Base-by-base conservation (phyloP, 108 stramenopile genomes). In the Cyclotella kingstonii region DNA sequence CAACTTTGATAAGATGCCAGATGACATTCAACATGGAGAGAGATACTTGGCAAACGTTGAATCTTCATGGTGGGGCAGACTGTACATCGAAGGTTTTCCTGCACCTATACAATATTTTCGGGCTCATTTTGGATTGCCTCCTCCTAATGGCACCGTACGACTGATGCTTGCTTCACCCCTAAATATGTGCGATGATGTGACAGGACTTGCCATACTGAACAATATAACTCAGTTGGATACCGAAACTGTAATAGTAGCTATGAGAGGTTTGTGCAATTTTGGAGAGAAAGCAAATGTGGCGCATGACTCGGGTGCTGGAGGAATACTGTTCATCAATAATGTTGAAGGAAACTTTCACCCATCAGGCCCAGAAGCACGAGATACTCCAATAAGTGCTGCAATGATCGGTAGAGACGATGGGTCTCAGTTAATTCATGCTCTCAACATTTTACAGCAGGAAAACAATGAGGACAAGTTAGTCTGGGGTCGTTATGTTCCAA, bases 41-140 rank as follows among this genome's bases (percentile, higher is more conserved):
- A 29, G 45, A 29, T 8, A 35, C 40, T 27, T 14, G 15, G 54
- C 21, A 2, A 35, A 35, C 15, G 3, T 33, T 10, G 56, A 65
- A 4, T 48, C 56, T 14, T 59, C 69, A 2, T 70, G 47, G 45
- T 80, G 79, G 79, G 79, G 79, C 5, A 21, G 79, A 7, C 47
- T 80, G 47, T 75, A 65, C 38, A 38, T 76, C n/a, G 45, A 65
- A 29, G 67, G 72, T 3, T 76, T 62, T 12, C 74, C 73, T 19
- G 31, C 41, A 17, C 51, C 57, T 19, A 43, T 80, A 11, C 79
- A 80, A 29, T 76, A 53, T 27, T 76, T 80, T 25, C 41, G 79
- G 10, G 74, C 70, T 11, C 74, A 80, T 29, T 80, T 80, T 60
- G 79, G 79, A 33, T 4, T 8, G 4, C 49, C 57, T 14, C 58